phyloP scores from a whole-genome alignment of 208 protist genomes.

The Trypanosoma caninum region DNA sequence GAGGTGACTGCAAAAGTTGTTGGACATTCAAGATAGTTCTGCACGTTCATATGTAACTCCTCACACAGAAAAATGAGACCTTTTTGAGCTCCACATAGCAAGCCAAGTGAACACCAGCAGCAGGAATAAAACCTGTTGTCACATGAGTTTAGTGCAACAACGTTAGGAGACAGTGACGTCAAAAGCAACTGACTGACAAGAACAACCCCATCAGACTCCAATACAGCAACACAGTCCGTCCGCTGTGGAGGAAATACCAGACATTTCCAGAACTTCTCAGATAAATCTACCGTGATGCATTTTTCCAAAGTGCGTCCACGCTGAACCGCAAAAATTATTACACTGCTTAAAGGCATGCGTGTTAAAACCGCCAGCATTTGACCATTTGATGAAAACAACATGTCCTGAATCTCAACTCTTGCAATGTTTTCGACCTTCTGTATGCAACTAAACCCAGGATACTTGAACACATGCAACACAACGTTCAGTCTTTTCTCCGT shows the following conservation, averaged over 20 bases:
- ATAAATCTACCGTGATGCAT: conserved; percentile 7
- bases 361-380: conserved; percentile 52
- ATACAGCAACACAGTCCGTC: conserved; percentile 19
- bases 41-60: conserved; percentile 21
- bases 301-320: conserved; percentile 17
- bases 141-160: conserved; percentile 7
- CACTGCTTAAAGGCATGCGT: conserved; percentile 28
- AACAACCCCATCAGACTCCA: conserved; percentile 18
- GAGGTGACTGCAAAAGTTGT: conserved; percentile 6
- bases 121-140: conserved; percentile 18
- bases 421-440: conserved; percentile 46
- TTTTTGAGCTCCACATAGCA: conserved; percentile 17
- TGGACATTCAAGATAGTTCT: conserved; percentile 13
- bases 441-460: conserved; percentile 29
- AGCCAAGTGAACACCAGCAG: conserved; percentile 8
- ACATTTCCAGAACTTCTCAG: conserved; percentile 21
- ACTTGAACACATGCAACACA: conserved; percentile 55
- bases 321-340: conserved; percentile 34
- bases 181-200: conserved; percentile 19
- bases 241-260: conserved; percentile 19
- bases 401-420: conserved; percentile 33
- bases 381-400: conserved; percentile 52
- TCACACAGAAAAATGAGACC: conserved; percentile 21
- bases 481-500: conserved; percentile 53
- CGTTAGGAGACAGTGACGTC: neutral